phyloP scores from a whole-genome alignment of 179 eudicot genomes.

The Spinacia oleracea region DNA sequence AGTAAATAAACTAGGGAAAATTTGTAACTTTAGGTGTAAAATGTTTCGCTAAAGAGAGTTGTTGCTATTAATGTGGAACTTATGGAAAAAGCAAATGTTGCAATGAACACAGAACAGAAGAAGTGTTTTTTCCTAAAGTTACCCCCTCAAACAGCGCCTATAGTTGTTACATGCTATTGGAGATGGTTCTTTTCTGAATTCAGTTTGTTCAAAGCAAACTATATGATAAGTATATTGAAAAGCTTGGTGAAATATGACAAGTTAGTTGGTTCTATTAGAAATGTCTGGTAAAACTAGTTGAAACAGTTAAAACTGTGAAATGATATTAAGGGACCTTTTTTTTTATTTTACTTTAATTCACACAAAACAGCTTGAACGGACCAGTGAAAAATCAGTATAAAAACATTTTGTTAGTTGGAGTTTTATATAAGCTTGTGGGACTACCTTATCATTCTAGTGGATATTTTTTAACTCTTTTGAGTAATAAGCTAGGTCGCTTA shows the following conservation, averaged over 20 bases:
- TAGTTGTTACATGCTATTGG: neutral
- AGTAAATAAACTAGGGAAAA: too few species aligned
- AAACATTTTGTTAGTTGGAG: neutral
- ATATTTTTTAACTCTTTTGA: too few species aligned
- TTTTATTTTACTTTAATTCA: too few species aligned
- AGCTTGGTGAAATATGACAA: neutral
- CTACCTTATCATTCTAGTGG: neutral
- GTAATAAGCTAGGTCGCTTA: neutral
- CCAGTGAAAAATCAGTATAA: too few species aligned
- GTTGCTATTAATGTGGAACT: too few species aligned
- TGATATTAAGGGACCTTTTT: neutral
- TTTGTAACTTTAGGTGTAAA: too few species aligned
- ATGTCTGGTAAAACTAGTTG: neutral
- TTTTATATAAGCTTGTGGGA: neutral
- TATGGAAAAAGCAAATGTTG: too few species aligned
- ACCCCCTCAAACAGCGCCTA: too few species aligned
- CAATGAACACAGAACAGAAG: too few species aligned
- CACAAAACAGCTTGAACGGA: neutral
- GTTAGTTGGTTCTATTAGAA: neutral
- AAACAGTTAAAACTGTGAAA: neutral
- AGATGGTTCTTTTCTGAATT: neutral
- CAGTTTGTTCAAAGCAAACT: too few species aligned
- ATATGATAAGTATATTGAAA: neutral
- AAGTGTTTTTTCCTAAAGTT: too few species aligned
- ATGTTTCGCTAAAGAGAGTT: too few species aligned